Base-by-base conservation (phyloP, 495 filamentous ascomycete species). In the Glarea lozoyensis region DNA sequence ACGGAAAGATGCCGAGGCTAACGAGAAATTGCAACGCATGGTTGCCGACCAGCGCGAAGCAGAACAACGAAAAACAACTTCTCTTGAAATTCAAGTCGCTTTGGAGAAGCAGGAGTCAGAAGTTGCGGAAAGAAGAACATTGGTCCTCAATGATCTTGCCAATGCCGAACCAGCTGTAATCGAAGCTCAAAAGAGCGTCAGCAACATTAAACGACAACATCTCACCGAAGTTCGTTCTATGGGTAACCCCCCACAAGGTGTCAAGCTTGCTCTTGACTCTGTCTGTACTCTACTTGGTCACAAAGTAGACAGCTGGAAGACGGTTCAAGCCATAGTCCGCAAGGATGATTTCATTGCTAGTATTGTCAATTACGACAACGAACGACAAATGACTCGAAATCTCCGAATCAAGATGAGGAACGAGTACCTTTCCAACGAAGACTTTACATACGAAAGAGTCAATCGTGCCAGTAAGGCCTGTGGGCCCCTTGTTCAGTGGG, bases 151-250 rank as follows among this genome's bases (percentile, higher is more conserved):
- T 46, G 92, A 99, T 63, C 70, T 99, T 39, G 92, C 88, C 29
- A 81, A 72, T 53, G 92, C 92, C 12, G 92, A 97, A 59, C 92
- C 92, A 17, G 92, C 92, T 20, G 93, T 99, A 29, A 60, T 81
- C 36, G 88, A 94, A 60, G 92, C 92, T 15, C 84, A 92, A 66
- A 84, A 85, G 61, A 94, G 88, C 60, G 92, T 99, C 47, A 89
- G 84, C 68, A 95, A 88, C 63, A 99, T 99, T 64, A 99, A 97
- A 70, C 76, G 81, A 54, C 86, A 94, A 51, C 93, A 99, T 59
- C 72, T 99, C 36, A 95, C 87, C 18, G 92, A 99, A 79, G 92
- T 99, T 29, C 79, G 92, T 53, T 94, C 89, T 49, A 96, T 99
- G 93, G 74, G 75, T 32, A 88, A 86, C 42, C 92, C 92, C 21